These are phyloP conservation scores for Aethionema arabicum DNA, from an alignment of 345 rosid species.

Conservation along the genomic window DNA sequence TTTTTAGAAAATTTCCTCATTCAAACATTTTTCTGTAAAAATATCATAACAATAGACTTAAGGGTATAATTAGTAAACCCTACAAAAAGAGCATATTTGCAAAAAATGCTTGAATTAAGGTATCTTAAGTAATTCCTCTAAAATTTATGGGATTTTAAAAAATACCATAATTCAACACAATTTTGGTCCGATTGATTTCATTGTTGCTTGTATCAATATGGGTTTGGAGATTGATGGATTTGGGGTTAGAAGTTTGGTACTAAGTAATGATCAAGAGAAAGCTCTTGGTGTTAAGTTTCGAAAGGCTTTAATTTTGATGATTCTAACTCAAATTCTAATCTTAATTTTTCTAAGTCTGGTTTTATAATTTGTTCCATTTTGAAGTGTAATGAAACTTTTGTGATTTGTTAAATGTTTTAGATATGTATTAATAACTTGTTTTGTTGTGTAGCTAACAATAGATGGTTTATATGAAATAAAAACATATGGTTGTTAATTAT, in stretches of 20 bases:
- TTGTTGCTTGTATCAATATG: slow-evolving; percentile 20
- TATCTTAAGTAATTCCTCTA: no score
- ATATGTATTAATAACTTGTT: neutral
- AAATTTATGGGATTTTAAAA: no score
- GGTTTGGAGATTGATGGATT: slow-evolving; percentile 25
- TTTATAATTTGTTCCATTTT: slow-evolving; percentile 17
- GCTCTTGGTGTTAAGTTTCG: slow-evolving; percentile 27
- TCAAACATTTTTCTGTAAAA: no score
- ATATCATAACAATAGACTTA: no score
- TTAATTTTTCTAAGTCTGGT: slow-evolving; percentile 5
- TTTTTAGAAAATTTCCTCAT: no score
- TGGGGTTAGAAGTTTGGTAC: slow-evolving; percentile 31
- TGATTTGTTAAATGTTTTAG: slow-evolving; percentile 5
- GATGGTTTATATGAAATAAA: slow-evolving; percentile 27
- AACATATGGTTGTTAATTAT: slow-evolving; percentile 16
- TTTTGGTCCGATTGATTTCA: slow-evolving; percentile 14
- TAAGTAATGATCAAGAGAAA: slow-evolving; percentile 11
- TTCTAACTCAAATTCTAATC: slow-evolving; percentile 27
- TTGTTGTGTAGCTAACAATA: slow-evolving; percentile 19
- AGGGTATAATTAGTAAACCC: no score
- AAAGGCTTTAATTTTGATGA: slow-evolving; percentile 35
- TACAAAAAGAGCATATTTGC: no score
- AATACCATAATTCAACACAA: no score
- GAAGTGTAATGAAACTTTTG: neutral
- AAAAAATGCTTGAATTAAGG: no score